These are phyloP conservation scores for Tetracladium marchalianum DNA, from an alignment of 495 filamentous ascomycete species.

Conservation along the genomic window DNA sequence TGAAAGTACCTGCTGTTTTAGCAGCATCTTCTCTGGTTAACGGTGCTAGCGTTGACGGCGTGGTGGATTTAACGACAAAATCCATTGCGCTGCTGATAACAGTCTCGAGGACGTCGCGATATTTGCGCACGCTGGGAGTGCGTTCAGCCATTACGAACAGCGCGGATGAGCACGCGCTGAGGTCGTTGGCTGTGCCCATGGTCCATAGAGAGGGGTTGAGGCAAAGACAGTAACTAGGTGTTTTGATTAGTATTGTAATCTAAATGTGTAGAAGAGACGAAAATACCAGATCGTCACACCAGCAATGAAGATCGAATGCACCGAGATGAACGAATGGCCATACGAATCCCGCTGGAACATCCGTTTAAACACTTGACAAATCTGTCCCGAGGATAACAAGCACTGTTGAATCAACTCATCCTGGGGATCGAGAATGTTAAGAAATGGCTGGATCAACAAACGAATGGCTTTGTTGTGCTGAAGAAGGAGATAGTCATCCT, in stretches of 20 bases:
- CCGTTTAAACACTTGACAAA: constrained; percentile 44
- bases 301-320: constrained; percentile 45
- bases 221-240: constrained; percentile 13
- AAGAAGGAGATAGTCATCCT: constrained; percentile 39
- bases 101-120: constrained; percentile 43
- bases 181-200: constrained; percentile 41
- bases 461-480: constrained; percentile 43
- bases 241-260: too few species aligned
- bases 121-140: constrained; percentile 40
- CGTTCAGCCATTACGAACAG: constrained; percentile 46
- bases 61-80: constrained; percentile 24
- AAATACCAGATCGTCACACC: constrained; percentile 42
- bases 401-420: constrained; percentile 42
- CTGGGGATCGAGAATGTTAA: constrained; percentile 35
- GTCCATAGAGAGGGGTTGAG: constrained; percentile 38
- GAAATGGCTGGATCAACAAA: constrained; percentile 41
- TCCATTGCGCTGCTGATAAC: constrained; percentile 46
- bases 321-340: constrained; percentile 45
- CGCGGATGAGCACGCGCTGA: constrained; percentile 43
- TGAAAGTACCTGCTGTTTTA: too few species aligned
- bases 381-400: constrained; percentile 38
- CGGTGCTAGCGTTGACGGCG: too few species aligned
- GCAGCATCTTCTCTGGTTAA: too few species aligned
- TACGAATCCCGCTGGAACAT: constrained; percentile 42
- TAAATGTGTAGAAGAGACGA: constrained; percentile 31